A percentile compares a stretch with the other conserved stretches of the same genome.
Conservation (phyloP, 1,139 yeast genomes). For the Pichia inconspicua region DNA sequence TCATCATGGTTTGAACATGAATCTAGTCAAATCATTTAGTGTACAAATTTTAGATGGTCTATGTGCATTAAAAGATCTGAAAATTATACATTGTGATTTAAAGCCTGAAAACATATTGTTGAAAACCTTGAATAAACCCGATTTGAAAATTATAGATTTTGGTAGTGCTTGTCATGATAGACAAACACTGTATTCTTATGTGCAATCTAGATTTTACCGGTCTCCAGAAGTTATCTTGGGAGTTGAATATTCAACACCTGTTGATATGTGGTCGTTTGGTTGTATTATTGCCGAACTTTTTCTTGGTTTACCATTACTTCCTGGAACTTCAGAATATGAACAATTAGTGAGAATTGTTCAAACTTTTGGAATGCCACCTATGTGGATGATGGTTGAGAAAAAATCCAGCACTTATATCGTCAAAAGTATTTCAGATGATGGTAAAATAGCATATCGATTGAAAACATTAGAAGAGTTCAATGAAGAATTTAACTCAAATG, state of each 20-base stretch:
- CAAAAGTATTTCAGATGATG: slow-evolving; percentile 28
- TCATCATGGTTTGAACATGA: slow-evolving; percentile 82
- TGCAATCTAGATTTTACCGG: slow-evolving; percentile 90
- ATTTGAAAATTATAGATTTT: slow-evolving; percentile 88
- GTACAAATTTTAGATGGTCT: slow-evolving; percentile 76
- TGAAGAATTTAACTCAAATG: slow-evolving; percentile 47
- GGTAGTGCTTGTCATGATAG: slow-evolving; percentile 94
- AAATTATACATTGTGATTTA: slow-evolving; percentile 89
- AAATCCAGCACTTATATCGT: slow-evolving; percentile 66
- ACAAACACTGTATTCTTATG: slow-evolving; percentile 85
- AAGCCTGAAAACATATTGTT: slow-evolving; percentile 92
- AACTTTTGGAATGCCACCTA: slow-evolving; percentile 81
- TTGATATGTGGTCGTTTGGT: slow-evolving; percentile 98
- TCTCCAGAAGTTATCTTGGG: slow-evolving; percentile 95
- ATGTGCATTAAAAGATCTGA: slow-evolving; percentile 70
- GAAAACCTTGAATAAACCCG: slow-evolving; percentile 77
- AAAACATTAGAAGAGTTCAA: slow-evolving; percentile 57
- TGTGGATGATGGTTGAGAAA: slow-evolving; percentile 95
- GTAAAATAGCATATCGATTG: slow-evolving; percentile 33
- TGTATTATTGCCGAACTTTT: slow-evolving; percentile 93
- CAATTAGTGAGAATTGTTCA: slow-evolving; percentile 78
- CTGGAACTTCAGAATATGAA: slow-evolving; percentile 91
- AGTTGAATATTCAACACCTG: slow-evolving; percentile 80
- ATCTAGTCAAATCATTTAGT: slow-evolving; percentile 69
- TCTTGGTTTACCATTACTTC: slow-evolving; percentile 87